These are phyloP conservation scores for Pistacia integerrima DNA, from an alignment of 345 rosid genomes.

Conservation along the genomic window DNA sequence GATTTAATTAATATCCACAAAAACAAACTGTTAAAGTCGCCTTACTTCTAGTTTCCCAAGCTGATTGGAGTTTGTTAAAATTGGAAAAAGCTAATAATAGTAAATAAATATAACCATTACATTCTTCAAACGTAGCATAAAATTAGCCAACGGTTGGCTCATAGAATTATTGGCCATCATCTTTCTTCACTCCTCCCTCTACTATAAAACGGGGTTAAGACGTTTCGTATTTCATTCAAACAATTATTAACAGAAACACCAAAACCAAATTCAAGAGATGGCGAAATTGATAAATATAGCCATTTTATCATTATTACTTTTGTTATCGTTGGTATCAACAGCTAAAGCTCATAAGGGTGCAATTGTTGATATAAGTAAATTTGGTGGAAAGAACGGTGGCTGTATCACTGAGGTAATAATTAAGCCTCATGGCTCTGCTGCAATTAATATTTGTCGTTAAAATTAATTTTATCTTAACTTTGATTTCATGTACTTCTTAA, in stretches of 20 bases:
- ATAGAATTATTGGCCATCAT: background rate
- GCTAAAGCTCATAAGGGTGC: background rate
- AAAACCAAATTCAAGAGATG: background rate
- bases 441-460: too few species aligned
- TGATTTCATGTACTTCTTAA: too few species aligned
- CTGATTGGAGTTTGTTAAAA: too few species aligned
- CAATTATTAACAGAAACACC: too few species aligned
- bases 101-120: background rate
- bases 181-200: background rate
- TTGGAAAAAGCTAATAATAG: background rate
- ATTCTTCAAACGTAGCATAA: background rate
- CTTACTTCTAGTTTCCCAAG: too few species aligned
- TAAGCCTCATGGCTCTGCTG: too few species aligned
- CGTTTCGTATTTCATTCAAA: background rate
- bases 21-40: too few species aligned
- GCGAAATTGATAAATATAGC: background rate
- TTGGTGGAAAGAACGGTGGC: conserved; percentile 24
- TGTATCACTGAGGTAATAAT: conserved; percentile 18
- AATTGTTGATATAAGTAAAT: conserved; percentile 23
- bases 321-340: background rate
- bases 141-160: background rate
- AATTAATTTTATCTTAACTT: too few species aligned
- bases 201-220: background rate
- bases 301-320: background rate
- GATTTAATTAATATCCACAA: too few species aligned